Base-by-base conservation (phyloP, 768 basidiomycete genomes). In the Melanogaster broomeanus region DNA sequence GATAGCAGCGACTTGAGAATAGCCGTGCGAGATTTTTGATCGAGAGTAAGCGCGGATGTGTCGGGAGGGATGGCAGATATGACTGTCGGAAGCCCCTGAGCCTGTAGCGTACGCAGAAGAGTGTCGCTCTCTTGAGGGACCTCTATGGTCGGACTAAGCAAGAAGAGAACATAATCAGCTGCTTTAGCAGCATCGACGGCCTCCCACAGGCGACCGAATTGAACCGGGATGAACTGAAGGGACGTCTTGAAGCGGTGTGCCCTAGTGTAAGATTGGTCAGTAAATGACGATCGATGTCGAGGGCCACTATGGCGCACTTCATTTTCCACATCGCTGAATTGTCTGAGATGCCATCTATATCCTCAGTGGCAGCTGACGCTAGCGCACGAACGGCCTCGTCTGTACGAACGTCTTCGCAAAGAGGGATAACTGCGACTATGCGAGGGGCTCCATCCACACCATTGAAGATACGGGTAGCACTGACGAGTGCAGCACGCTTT, bases 171-270 rank as follows among this genome's bases (percentile, higher is more conserved):
- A 63, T 96, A 98, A 70, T 98, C 95, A 10, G 93, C 90, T 3
- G 83, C 88, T 64, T 92, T 87, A 62, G 87, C 88, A 0, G 86
- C 87, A 61, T 97, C 93, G 34, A 98, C 77, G 4, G 89, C 80
- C 3, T 82, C 78, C 68, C 91, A 96, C 45, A 90, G 79, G 41
- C 74, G 75, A 49, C 81, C 78, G 61, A 90, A 87, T 2, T 80
- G 83, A 2, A 96, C 76, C 37, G 84, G 84, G 46, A 93, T 76
- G 69, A 97, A 90, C 62, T 97, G 94, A 3, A 98, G 75, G 6
- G 87, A 90, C 0, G 93, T 93, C 71, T 90, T 94, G 77, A 93
- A 97, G 19, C 91, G 82, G 43, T 92, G 89, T 33, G 85, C 89
- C 64, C 93, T 95, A 6, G 56, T 4, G 24, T 31, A 33, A 21